Base-by-base conservation (phyloP, 1,284 basidiomycete species). In the Psilocybe mexicana region DNA sequence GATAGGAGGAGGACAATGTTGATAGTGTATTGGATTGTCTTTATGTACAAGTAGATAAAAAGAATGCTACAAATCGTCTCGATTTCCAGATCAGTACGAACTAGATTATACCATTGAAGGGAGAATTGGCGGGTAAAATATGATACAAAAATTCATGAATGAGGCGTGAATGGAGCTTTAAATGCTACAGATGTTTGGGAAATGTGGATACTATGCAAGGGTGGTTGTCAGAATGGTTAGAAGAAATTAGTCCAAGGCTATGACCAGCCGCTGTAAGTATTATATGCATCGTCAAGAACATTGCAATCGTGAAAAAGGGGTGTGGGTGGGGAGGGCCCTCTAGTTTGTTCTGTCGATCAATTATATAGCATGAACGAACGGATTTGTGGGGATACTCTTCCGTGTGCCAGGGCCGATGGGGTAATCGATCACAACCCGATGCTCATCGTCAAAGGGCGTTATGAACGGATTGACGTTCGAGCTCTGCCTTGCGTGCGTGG, bases 381-480 rank as follows among this genome's bases (percentile, higher is more conserved):
- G 77, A 66, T 79, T 79, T 48, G 75, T 77, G 18, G 68, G 66
- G 57, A 79, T 71, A 60, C 79, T 81, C 69, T 76, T 76, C 61
- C 76, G 70, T 48, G 70, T 60, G 48, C 62, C 58, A 25, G 64
- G 43, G 24, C 65, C 58, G 2, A 63, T 61, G n/a, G 72, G 66
- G 18, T 66, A 63, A 38, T 71, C 68, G 50, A 78, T 71, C 60
- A 63, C 69, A 54, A 80, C 74, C 47, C 68, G 65, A 55, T 77
- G 76, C 66, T 88, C 84, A 67, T 90, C 89, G 69, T 92, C 90
- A 72, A 91, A 92, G 10, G 90, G 89, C 56, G 88, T 90, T 57
- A 81, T 78, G 67, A 91, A 92, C 47, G 89, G 89, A 60, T 75
- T 72, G 26, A 68, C 67, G 55, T 63, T 66, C 48, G 76, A 73